Base-by-base conservation (phyloP, 768 basidiomycete genomes). In the Rhizopogon sp. region DNA sequence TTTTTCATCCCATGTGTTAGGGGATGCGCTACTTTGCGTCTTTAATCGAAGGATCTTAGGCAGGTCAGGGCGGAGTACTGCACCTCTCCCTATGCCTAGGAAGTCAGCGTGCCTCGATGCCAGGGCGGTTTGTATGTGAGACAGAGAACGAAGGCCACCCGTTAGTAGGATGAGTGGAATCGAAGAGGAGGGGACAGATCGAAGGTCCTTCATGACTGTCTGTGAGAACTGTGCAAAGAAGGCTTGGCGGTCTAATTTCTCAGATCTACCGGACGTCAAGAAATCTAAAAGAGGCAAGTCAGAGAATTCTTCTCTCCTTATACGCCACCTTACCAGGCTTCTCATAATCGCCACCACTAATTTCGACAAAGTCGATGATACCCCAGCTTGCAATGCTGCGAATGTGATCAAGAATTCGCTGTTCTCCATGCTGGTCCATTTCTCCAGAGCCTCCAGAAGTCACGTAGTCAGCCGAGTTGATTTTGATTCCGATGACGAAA, bases 291-390 rank as follows among this genome's bases (percentile, higher is more conserved):
- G 41, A 25, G n/a, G 1, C 28, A 41, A 13, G 47, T 57, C 22
- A 56, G 55, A 16, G 6, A 37, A 2, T 43, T 2, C 17, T 40
- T 74, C 35, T 61, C 70, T 66, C 42, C 9, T 16, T 17, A 17
- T 53, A 31, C 29, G 5, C 13, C 28, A 2, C 61, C 76, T 16
- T 60, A 87, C 91, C 81, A 60, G 88, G 87, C 16, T 77, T 80
- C 63, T 92, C 89, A 60, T 95, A 96, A 64, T 87, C 85, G 0
- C 93, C 93, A 1, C 93, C 93, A 53, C 87, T 90, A 56, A 96
- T 81, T 68, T 96, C 93, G 50, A 96, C 82, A 63, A 93, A 88
- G 66, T 96, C 93, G 5, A 95, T 63, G 16, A 72, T 70, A 1
- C 77, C 77, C 84, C 90, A 90, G 39, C 67, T 65, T 0, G 85